Conservation (phyloP, 257 asterid species). For the Misopates orontium region DNA sequence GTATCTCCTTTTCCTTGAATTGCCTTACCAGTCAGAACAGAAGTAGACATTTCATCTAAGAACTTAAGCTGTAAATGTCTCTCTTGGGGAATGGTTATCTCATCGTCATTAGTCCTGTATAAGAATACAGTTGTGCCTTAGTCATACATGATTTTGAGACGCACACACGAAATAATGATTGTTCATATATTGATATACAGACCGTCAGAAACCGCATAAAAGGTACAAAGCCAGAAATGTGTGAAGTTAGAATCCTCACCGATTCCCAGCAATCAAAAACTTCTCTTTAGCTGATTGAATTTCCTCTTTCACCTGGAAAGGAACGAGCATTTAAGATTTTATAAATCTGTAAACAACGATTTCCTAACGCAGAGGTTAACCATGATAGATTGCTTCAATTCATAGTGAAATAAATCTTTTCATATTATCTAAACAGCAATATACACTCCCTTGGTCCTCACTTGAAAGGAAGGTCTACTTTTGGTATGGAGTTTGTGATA, state of each 20-base stretch:
- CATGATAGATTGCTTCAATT: background rate
- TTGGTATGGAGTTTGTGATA: too few species aligned
- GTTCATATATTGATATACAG: too few species aligned
- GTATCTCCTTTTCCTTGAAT: slow-evolving; percentile 37
- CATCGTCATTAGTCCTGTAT: slow-evolving; percentile 35
- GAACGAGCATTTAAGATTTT: background rate
- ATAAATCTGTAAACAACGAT: slow-evolving; percentile 8
- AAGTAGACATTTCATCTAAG: slow-evolving; percentile 33
- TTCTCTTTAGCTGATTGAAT: slow-evolving; percentile 31
- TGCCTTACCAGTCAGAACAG: slow-evolving; percentile 39
- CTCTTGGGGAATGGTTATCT: slow-evolving; percentile 20
- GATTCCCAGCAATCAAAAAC: slow-evolving; percentile 17
- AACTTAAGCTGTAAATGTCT: slow-evolving; percentile 45
- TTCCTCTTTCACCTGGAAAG: slow-evolving; percentile 49
- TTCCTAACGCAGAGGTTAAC: slow-evolving; percentile 15
- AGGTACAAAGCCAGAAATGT: too few species aligned
- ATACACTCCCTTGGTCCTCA: background rate
- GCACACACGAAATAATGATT: background rate
- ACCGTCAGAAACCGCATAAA: too few species aligned
- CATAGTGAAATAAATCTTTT: background rate
- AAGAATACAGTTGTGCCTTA: slow-evolving; percentile 9
- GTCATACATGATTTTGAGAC: background rate
- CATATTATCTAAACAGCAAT: background rate
- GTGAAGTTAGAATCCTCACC: slow-evolving; percentile 36
- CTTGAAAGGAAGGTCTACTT: background rate